Evolutionary conservation across 257 asterid species (phyloP).

Genomic region (Petunia secreta): DNA sequence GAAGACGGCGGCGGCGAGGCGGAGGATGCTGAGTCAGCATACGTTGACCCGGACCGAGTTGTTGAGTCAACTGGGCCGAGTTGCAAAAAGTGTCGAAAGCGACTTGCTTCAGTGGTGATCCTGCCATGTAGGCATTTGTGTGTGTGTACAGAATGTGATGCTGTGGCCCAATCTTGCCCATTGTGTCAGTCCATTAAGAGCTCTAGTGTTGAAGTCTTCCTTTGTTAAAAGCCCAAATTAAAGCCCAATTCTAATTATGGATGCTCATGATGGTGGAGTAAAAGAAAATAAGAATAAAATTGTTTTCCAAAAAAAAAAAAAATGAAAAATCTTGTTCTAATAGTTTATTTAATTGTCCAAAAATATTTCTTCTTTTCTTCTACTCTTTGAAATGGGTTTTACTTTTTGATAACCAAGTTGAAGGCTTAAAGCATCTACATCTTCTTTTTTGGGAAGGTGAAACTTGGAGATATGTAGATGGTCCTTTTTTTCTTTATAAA

Average conservation of each 20-base stretch:
- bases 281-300: too few species aligned
- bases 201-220: slow-evolving; percentile 48
- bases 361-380: neutral
- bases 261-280: too few species aligned
- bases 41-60: slow-evolving; percentile 55
- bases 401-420: neutral
- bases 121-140: slow-evolving; percentile 57
- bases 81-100: slow-evolving; percentile 44
- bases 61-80: slow-evolving; percentile 39
- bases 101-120: slow-evolving; percentile 46
- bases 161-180: slow-evolving; percentile 48
- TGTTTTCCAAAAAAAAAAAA: too few species aligned
- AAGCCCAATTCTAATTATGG: neutral
- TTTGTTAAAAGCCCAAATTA: slow-evolving; percentile 33
- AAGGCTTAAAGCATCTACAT: neutral
- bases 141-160: slow-evolving; percentile 44
- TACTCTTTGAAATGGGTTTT: neutral
- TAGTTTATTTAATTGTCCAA: too few species aligned
- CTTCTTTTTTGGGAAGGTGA: slow-evolving; percentile 16
- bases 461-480: slow-evolving; percentile 30
- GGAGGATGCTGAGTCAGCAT: slow-evolving; percentile 55
- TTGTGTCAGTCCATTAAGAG: slow-evolving; percentile 40
- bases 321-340: too few species aligned
- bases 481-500: neutral
- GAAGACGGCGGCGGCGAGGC: slow-evolving; percentile 35